phyloP scores from a whole-genome alignment of 2,329 filamentous ascomycete genomes.

The Verticillium nonalfalfae region DNA sequence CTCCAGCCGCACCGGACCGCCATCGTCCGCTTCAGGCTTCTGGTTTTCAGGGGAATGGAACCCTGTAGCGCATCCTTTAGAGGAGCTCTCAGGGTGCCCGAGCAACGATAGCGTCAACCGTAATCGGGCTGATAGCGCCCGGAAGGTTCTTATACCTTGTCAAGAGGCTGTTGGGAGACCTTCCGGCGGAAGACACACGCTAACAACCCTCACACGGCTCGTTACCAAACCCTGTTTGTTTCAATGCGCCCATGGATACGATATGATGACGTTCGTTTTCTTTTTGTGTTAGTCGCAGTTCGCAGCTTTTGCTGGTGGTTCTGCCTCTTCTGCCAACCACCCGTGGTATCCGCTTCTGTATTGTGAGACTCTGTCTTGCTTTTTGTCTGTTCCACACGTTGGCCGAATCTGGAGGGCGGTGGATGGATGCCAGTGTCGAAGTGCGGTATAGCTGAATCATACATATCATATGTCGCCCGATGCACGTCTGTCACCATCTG shows the following conservation, averaged over 20 bases:
- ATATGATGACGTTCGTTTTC: neutral
- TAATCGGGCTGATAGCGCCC: neutral
- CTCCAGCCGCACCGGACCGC: slow-evolving; percentile 2
- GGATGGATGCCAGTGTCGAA: neutral
- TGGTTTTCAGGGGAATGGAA: neutral
- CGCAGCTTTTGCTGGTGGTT: neutral
- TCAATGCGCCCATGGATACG: neutral
- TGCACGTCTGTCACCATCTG: neutral
- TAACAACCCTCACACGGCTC: neutral
- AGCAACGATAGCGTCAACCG: neutral
- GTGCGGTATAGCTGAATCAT: neutral
- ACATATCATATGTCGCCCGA: neutral
- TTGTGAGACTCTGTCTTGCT: neutral
- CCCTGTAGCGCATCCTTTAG: neutral
- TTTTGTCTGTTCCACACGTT: neutral
- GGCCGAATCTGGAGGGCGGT: neutral
- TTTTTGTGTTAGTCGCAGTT: neutral
- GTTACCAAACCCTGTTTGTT: neutral
- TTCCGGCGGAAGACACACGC: neutral
- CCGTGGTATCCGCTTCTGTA: neutral
- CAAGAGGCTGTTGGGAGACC: neutral
- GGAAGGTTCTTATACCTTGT: neutral
- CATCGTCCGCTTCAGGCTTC: neutral
- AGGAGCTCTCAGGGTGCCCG: neutral
- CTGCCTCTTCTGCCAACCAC: neutral